These are phyloP conservation scores for Solanum rostratum DNA, from an alignment of 257 asterid genomes.

Conservation along the genomic window DNA sequence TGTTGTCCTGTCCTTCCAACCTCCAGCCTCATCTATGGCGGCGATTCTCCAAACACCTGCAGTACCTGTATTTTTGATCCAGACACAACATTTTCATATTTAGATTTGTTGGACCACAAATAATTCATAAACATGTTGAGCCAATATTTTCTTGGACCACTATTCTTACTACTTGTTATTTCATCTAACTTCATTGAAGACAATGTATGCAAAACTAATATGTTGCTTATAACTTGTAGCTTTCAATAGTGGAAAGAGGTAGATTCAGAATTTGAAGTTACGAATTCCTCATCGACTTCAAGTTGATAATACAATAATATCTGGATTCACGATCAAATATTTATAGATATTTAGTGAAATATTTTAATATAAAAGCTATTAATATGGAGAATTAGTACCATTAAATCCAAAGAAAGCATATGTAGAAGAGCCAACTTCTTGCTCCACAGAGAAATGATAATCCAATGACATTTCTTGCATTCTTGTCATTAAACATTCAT, in stretches of 20 bases:
- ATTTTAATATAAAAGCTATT: not conserved
- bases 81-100: not conserved
- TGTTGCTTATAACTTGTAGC: not conserved
- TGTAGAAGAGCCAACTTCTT: constrained; percentile 95
- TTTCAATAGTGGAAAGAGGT: not conserved
- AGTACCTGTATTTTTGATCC: constrained; percentile 38
- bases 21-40: constrained; percentile 94
- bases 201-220: not conserved
- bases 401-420: constrained; percentile 92
- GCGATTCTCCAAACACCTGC: constrained; percentile 97
- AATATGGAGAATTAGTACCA: constrained; percentile 32
- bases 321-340: not conserved
- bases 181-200: not conserved
- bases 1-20: constrained; percentile 94
- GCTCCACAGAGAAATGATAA: constrained; percentile 90
- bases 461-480: constrained; percentile 98
- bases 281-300: not conserved
- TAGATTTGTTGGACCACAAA: not conserved
- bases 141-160: not conserved
- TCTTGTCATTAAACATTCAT: constrained; percentile 96
- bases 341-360: not conserved
- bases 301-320: not conserved
- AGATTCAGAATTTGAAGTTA: not conserved
- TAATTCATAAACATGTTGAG: not conserved
- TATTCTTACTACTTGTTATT: not conserved